A percentile compares a stretch with the other conserved stretches of the same genome.
Evolutionary conservation across 805 yeast species (phyloP).

Genomic region (Lachancea lanzarotensis): DNA sequence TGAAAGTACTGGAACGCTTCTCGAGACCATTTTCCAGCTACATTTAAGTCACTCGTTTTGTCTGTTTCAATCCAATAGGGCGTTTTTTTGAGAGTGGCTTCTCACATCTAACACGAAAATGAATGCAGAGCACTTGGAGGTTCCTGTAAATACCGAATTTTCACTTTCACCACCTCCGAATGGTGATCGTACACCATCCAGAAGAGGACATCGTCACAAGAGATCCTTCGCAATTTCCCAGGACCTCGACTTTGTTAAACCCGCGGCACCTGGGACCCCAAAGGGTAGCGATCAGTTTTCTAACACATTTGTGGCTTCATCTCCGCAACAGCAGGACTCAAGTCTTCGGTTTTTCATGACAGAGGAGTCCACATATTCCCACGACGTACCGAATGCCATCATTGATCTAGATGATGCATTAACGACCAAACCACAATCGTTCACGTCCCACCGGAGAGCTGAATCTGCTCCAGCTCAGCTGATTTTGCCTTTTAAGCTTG

Average conservation of each 20-base stretch:
- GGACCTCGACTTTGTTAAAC: slow-evolving; percentile 55
- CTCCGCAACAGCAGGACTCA: slow-evolving; percentile 6
- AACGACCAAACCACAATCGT: slow-evolving; percentile 31
- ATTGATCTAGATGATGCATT: slow-evolving; percentile 52
- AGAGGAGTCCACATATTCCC: slow-evolving; percentile 28
- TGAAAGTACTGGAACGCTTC: too few species aligned
- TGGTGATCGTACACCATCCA: slow-evolving; percentile 25
- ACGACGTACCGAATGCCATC: slow-evolving; percentile 45
- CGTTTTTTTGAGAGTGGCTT: neutral
- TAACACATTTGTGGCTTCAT: neutral
- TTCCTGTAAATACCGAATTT: neutral
- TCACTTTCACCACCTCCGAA: neutral
- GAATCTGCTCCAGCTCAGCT: slow-evolving; percentile 53
- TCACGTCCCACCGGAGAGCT: slow-evolving; percentile 41
- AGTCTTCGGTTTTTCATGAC: slow-evolving; percentile 30
- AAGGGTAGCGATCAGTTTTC: neutral
- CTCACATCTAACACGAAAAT: neutral
- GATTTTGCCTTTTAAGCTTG: slow-evolving; percentile 20
- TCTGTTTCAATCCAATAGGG: neutral
- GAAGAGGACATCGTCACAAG: slow-evolving; percentile 67
- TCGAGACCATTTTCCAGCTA: too few species aligned
- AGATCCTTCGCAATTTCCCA: slow-evolving; percentile 87
- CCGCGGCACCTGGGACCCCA: slow-evolving; percentile 12
- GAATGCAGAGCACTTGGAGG: slow-evolving; percentile 6
- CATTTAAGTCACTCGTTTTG: slow-evolving; percentile 2